Conservation (phyloP, 306 rosid genomes). For the Biancaea sappan region DNA sequence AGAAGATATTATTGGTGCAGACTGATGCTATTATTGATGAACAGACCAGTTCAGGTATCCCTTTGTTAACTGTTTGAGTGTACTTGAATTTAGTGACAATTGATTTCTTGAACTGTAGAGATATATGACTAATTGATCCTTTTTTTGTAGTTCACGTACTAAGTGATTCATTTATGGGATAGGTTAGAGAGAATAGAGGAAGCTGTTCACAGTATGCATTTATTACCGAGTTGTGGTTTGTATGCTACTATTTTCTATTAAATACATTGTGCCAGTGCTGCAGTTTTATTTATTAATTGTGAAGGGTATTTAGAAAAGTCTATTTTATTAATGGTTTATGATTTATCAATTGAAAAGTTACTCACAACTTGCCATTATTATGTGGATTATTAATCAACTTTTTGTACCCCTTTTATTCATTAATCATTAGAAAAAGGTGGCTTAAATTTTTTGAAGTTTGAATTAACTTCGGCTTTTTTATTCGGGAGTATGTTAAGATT, state of each 20-base stretch:
- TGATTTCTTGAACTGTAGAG: background rate
- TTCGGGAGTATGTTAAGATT: constrained; percentile 12
- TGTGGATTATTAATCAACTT: background rate
- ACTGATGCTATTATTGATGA: constrained; percentile 15
- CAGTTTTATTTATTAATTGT: background rate
- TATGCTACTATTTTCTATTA: background rate
- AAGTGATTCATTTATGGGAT: background rate
- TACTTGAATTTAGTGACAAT: background rate
- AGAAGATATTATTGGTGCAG: constrained; percentile 27
- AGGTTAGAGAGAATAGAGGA: background rate
- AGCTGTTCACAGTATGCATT: background rate
- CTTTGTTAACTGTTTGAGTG: constrained; percentile 9
- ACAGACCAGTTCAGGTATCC: constrained; percentile 46
- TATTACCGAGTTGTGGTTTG: background rate
- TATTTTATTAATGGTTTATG: background rate
- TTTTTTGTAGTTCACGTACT: background rate
- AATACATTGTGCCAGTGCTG: background rate
- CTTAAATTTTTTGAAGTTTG: background rate
- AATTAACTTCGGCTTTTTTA: background rate
- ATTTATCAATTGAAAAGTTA: background rate
- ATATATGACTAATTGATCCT: background rate
- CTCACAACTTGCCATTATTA: background rate
- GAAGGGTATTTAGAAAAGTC: background rate
- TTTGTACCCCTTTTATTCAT: background rate
- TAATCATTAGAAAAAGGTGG: background rate